Percentiles rank a stretch among this genome's conserved stretches.
Conservation (phyloP, 75 land plant genomes). For the Isoetes taiwanensis region DNA sequence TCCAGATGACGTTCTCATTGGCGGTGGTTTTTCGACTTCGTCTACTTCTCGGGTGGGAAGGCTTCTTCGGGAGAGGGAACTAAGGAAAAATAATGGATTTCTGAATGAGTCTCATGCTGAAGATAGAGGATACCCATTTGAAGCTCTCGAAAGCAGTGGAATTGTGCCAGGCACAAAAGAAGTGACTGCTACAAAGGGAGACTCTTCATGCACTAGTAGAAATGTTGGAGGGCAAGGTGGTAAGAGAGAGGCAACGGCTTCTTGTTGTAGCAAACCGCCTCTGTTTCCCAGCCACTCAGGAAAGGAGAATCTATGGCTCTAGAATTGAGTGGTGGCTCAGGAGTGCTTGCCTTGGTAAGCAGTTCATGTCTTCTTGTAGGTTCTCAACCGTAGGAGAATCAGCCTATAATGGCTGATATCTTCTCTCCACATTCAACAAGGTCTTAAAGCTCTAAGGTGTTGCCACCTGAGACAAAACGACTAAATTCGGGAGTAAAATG, state of each 20-base stretch:
- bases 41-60: slow-evolving; percentile 28
- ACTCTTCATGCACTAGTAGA: too few relatives aligned
- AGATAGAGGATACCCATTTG: too few relatives aligned
- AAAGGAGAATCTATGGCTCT: too few relatives aligned
- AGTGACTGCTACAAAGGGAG: too few relatives aligned
- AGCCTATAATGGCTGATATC: too few relatives aligned
- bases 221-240: not conserved
- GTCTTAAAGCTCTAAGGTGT: slow-evolving; percentile 20
- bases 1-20: too few relatives aligned
- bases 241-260: slow-evolving; percentile 69
- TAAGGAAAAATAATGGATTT: slow-evolving; percentile 22
- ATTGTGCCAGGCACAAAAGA: not conserved
- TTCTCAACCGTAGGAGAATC: too few relatives aligned
- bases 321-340: slow-evolving; percentile 74
- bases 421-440: too few relatives aligned
- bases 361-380: not conserved
- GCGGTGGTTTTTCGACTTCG: not conserved
- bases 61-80: slow-evolving; percentile 38
- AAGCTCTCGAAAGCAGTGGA: too few relatives aligned
- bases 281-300: slow-evolving; percentile 78
- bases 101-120: slow-evolving; percentile 8
- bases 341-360: slow-evolving; percentile 82
- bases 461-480: slow-evolving; percentile 24
- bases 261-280: slow-evolving; percentile 93
- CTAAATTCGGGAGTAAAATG: slow-evolving; percentile 32